Conservation (phyloP, 2,329 filamentous ascomycete species). For the Aspergillus tamarii region DNA sequence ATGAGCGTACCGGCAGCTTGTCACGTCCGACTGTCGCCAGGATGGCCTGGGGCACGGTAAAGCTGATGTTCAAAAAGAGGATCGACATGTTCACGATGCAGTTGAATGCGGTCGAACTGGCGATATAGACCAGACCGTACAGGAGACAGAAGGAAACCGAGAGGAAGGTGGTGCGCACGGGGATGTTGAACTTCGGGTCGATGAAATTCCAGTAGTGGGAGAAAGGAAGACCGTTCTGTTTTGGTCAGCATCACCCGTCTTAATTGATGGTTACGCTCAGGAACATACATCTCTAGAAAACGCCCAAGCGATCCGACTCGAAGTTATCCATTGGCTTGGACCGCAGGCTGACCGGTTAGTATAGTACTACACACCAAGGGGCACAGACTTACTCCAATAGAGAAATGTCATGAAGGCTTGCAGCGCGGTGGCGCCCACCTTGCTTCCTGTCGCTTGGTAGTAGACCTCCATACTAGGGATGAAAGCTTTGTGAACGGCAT, state of each 20-base stretch:
- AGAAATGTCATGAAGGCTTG: constrained; percentile 6
- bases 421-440: constrained; percentile 1
- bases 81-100: constrained; percentile 43
- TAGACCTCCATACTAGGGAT: constrained; percentile 7
- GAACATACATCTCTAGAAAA: constrained; percentile 12
- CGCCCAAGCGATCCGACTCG: constrained; percentile 11
- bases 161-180: constrained; percentile 47
- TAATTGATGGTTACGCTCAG: constrained; percentile 34
- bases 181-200: constrained; percentile 22
- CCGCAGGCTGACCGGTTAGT: constrained; percentile 5
- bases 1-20: constrained; percentile 25
- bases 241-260: constrained; percentile 26
- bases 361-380: neutral
- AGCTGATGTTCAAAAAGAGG: constrained; percentile 42
- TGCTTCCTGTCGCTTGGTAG: constrained; percentile 9
- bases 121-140: constrained; percentile 38
- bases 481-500: constrained; percentile 1
- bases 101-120: constrained; percentile 46
- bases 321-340: constrained; percentile 10
- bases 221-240: constrained; percentile 21
- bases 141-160: constrained; percentile 49
- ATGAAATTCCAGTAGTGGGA: constrained; percentile 22
- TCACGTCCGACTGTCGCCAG: constrained; percentile 42
- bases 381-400: constrained; percentile 9
- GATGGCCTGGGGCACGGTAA: constrained; percentile 48